These are phyloP conservation scores for Neurospora sp. DNA, from an alignment of 495 filamentous ascomycete species.

Conservation along the genomic window DNA sequence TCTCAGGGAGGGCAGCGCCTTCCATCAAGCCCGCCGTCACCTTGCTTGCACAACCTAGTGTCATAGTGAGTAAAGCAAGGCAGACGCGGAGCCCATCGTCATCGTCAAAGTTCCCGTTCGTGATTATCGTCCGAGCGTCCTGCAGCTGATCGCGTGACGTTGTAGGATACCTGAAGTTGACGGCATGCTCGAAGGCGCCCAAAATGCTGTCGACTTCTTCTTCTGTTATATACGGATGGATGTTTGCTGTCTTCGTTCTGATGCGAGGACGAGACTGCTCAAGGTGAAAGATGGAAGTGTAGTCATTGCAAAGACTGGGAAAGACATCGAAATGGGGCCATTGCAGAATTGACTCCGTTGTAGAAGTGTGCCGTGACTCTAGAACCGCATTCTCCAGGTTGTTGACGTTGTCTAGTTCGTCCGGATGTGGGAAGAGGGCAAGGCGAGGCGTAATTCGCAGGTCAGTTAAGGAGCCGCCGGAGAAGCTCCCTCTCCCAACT, in stretches of 20 bases:
- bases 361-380: conserved; percentile 21
- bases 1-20: background rate
- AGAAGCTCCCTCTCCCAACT: conserved; percentile 8
- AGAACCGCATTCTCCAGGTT: conserved; percentile 24
- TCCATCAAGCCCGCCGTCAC: conserved; percentile 8
- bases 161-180: conserved; percentile 32
- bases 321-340: conserved; percentile 23
- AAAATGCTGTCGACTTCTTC: conserved; percentile 31
- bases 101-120: conserved; percentile 11
- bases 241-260: conserved; percentile 4
- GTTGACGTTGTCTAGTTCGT: conserved; percentile 1
- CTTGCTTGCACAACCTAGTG: conserved; percentile 23
- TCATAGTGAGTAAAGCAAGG: conserved; percentile 22
- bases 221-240: conserved; percentile 24
- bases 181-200: conserved; percentile 16
- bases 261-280: conserved; percentile 17
- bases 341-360: conserved; percentile 23
- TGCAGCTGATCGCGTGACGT: conserved; percentile 15
- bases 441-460: background rate
- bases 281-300: conserved; percentile 24
- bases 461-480: conserved; percentile 9
- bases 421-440: background rate
- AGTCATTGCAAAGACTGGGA: conserved; percentile 20
- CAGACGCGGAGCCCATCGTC: conserved; percentile 11
- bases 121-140: conserved; percentile 6